phyloP scores from a whole-genome alignment of 73 alveolate genomes.

The Effrenium voratum region DNA sequence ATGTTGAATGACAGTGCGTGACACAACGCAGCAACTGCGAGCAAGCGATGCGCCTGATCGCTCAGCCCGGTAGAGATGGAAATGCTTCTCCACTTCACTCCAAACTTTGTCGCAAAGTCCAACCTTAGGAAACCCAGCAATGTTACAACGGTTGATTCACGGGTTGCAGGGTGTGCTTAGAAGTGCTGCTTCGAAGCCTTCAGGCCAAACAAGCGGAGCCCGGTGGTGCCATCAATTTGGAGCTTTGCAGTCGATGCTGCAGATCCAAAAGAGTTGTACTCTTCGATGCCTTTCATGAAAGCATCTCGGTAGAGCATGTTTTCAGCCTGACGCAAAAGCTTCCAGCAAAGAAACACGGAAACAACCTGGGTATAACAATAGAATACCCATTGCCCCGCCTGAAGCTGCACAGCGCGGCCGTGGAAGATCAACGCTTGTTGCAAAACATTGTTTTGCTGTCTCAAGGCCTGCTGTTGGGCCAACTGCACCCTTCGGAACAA shows the following conservation, averaged over 20 bases:
- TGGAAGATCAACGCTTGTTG: constrained; percentile 27
- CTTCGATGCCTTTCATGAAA: constrained; percentile 18
- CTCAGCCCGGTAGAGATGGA: constrained; percentile 29
- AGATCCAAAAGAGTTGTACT: constrained; percentile 16
- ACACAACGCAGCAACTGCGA: too few relatives aligned
- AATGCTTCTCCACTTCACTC: background rate
- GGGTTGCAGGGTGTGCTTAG: too few relatives aligned
- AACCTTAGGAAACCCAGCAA: background rate
- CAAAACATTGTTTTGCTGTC: background rate
- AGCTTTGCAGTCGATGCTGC: constrained; percentile 32
- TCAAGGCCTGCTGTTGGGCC: constrained; percentile 10
- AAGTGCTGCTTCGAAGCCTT: background rate
- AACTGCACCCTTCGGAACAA: constrained; percentile 49
- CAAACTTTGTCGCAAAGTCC: background rate
- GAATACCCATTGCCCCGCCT: background rate
- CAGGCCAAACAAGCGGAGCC: constrained; percentile 7
- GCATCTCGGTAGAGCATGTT: background rate
- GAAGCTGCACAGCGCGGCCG: background rate
- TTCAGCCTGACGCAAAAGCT: background rate
- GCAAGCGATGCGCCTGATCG: constrained; percentile 16
- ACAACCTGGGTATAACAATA: background rate
- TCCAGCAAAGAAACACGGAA: background rate
- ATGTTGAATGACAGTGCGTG: too few relatives aligned
- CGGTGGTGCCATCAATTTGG: background rate
- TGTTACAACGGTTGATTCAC: background rate